Conservation (phyloP, 495 filamentous ascomycete genomes). For the Hyaloscypha finlandica region DNA sequence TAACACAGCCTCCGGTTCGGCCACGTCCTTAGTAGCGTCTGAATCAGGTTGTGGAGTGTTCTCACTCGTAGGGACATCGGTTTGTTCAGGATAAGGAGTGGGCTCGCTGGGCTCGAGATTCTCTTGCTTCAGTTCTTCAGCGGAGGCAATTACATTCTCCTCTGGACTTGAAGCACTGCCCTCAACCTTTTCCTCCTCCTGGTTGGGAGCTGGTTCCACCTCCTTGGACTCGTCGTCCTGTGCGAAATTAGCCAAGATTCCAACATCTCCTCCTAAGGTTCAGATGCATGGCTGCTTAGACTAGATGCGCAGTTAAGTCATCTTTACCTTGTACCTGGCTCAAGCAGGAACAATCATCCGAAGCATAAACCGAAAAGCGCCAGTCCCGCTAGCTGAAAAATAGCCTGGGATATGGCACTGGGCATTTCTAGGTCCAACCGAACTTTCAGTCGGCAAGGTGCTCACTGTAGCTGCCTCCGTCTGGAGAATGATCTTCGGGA, state of each 20-base stretch:
- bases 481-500: no score
- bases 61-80: conserved; percentile 5
- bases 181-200: not conserved
- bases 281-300: no score
- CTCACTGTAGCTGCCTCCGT: no score
- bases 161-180: not conserved
- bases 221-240: not conserved
- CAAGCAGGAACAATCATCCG: no score
- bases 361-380: no score
- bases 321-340: no score
- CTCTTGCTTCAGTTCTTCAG: not conserved
- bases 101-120: not conserved
- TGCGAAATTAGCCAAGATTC: not conserved
- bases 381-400: no score
- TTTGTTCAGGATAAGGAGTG: conserved; percentile 8
- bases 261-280: no score
- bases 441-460: no score
- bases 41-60: not conserved
- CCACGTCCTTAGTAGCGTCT: not conserved
- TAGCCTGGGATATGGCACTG: no score
- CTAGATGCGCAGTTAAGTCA: no score
- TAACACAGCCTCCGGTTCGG: not conserved
- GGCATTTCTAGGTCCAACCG: no score
- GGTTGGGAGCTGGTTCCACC: not conserved
- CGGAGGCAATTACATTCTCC: not conserved